Percentiles rank a stretch among this genome's conserved stretches.
These are phyloP conservation scores for Echinochloa phyllopogon DNA, from an alignment of 176 grass and related monocot species.

Conservation along the genomic window DNA sequence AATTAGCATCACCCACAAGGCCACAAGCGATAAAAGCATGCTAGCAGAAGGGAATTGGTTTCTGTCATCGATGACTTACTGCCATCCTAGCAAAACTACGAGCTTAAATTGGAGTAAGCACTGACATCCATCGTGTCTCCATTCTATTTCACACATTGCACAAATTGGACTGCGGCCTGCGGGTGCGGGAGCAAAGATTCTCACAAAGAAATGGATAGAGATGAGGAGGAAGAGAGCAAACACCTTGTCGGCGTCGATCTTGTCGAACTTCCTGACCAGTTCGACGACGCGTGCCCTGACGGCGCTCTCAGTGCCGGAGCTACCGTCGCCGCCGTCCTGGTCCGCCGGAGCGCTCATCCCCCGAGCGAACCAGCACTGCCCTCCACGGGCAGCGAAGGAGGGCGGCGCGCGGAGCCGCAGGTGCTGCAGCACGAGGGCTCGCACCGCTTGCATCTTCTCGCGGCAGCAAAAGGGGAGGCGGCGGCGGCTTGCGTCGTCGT, in stretches of 20 bases:
- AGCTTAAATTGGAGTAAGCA: not conserved
- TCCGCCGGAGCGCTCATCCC: slow-evolving; percentile 10
- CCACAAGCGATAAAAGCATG: not conserved
- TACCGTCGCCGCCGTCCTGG: not conserved
- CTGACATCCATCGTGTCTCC: not conserved
- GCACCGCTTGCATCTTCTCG: slow-evolving; percentile 28
- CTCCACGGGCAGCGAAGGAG: not conserved
- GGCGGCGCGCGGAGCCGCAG: slow-evolving; percentile 20
- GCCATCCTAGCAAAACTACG: not conserved
- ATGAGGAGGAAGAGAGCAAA: not conserved
- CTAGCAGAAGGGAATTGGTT: not conserved
- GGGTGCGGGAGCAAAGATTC: not conserved
- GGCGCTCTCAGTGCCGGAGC: slow-evolving; percentile 14
- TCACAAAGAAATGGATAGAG: not conserved
- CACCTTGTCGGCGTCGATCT: slow-evolving; percentile 65
- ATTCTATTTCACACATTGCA: not conserved
- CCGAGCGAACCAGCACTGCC: not conserved
- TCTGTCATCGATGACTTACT: not conserved
- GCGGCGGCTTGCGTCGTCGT: not conserved
- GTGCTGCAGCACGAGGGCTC: slow-evolving; percentile 25
- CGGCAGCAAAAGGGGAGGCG: not conserved
- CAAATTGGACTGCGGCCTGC: not conserved
- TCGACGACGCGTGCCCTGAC: slow-evolving; percentile 52
- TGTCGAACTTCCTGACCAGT: slow-evolving; percentile 69
- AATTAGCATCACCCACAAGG: not conserved